Conservation (phyloP, 768 basidiomycete genomes). For the Hydnum rufescens region DNA sequence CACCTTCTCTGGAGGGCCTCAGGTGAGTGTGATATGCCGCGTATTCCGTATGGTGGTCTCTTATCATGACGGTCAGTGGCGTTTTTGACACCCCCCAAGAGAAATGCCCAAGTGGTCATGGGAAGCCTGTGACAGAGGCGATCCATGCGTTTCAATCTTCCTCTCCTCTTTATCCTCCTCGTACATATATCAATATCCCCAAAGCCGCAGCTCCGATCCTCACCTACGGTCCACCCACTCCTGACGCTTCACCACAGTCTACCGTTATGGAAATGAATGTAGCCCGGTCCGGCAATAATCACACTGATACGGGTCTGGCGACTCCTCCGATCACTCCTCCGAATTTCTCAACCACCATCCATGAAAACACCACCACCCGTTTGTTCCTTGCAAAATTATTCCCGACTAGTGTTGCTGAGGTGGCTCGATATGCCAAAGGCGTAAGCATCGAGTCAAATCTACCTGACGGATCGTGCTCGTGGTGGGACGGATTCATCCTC, state of each 20-base stretch:
- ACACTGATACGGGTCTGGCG: slow-evolving; percentile 21
- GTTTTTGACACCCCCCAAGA: slow-evolving; percentile 80
- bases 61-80: slow-evolving; percentile 48
- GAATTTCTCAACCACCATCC: slow-evolving; percentile 10
- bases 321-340: slow-evolving; percentile 75
- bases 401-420: slow-evolving; percentile 45
- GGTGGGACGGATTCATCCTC: slow-evolving; percentile 63
- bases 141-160: slow-evolving; percentile 27
- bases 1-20: slow-evolving; percentile 85
- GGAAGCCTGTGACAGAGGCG: slow-evolving; percentile 81
- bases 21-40: slow-evolving; percentile 43
- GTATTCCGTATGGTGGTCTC: too few species aligned
- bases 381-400: slow-evolving; percentile 65
- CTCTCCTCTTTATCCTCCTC: slow-evolving; percentile 18
- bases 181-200: neutral
- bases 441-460: slow-evolving; percentile 34
- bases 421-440: slow-evolving; percentile 53
- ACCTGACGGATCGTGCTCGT: slow-evolving; percentile 30
- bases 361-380: slow-evolving; percentile 37
- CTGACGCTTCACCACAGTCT: neutral
- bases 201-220: neutral
- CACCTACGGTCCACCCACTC: neutral
- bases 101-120: slow-evolving; percentile 97
- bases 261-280: neutral
- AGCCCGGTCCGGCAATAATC: neutral